Conservation (phyloP, 1,284 basidiomycete species). For the Melampsora larici-populina region DNA sequence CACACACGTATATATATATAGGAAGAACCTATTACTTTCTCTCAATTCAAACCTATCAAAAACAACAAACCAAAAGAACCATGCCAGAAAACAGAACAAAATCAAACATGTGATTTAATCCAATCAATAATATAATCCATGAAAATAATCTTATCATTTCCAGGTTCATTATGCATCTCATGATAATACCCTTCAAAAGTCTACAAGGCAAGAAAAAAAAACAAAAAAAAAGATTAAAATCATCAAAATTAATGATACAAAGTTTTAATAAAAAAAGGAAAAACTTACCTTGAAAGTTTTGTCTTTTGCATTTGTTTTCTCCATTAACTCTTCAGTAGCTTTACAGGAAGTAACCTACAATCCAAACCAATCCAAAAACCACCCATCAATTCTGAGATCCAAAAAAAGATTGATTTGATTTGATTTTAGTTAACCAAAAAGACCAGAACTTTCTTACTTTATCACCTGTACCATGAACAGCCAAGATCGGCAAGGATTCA, state of each 20-base stretch:
- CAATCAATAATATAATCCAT: constrained; percentile 30
- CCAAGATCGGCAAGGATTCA: constrained; percentile 51
- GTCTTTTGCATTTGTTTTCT: constrained; percentile 47
- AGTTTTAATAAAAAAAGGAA: constrained; percentile 43
- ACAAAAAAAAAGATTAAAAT: background rate
- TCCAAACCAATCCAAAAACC: background rate
- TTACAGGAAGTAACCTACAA: constrained; percentile 26
- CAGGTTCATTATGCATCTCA: constrained; percentile 51
- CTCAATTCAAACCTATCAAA: too few species aligned
- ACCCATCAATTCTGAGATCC: too few species aligned
- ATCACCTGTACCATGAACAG: constrained; percentile 55
- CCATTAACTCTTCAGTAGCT: constrained; percentile 41
- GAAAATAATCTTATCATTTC: constrained; percentile 47
- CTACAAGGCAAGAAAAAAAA: constrained; percentile 26
- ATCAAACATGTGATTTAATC: constrained; percentile 19
- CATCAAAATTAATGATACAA: background rate
- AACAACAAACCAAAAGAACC: too few species aligned
- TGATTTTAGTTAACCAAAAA: too few species aligned
- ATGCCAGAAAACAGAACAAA: background rate
- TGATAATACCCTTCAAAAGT: constrained; percentile 51
- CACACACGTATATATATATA: too few species aligned
- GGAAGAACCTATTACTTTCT: too few species aligned
- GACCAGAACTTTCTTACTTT: constrained; percentile 47
- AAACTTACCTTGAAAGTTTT: constrained; percentile 46
- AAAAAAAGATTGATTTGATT: too few species aligned